Evolutionary conservation across 1,284 basidiomycete genomes (phyloP).

Genomic region (Melanopsichium pennsylvanicum): DNA sequence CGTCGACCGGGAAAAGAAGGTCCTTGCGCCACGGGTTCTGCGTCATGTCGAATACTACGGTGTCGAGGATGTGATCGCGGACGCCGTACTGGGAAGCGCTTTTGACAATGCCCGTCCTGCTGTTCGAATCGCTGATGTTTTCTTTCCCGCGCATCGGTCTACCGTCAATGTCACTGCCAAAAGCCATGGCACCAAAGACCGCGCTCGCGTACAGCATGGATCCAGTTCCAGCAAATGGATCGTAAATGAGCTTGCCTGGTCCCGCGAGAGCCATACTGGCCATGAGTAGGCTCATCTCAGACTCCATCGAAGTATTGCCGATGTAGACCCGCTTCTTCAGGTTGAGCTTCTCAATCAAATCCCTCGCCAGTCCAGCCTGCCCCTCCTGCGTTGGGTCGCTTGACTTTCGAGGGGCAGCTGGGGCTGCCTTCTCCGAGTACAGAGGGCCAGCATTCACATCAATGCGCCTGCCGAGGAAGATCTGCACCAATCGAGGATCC

Average conservation of each 20-base stretch:
- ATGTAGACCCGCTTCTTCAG: conserved; percentile 87
- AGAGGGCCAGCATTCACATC: conserved; percentile 26
- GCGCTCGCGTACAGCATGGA: conserved; percentile 81
- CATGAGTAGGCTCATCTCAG: conserved; percentile 92
- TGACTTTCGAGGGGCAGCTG: conserved; percentile 27
- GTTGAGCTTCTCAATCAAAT: conserved; percentile 68
- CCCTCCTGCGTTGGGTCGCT: conserved; percentile 46
- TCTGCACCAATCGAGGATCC: conserved; percentile 54
- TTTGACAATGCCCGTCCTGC: conserved; percentile 74
- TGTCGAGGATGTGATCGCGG: conserved; percentile 78
- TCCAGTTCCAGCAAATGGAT: conserved; percentile 96
- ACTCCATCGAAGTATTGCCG: conserved; percentile 98
- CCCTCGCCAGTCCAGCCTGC: conserved; percentile 42
- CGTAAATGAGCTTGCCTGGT: conserved; percentile 88
- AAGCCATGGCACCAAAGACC: conserved; percentile 84
- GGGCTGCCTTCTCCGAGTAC: conserved; percentile 13
- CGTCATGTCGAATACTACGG: conserved; percentile 89
- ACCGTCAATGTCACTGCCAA: conserved; percentile 96
- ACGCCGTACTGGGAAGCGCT: conserved; percentile 84
- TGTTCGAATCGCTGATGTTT: conserved; percentile 60
- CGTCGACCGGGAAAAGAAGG: conserved; percentile 16
- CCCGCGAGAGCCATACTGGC: conserved; percentile 90
- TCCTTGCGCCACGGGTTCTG: conserved; percentile 79
- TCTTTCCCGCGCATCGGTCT: conserved; percentile 94
- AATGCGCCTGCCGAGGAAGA: conserved; percentile 50